Evolutionary conservation across 164 flowering plant species (phyloP), one percentile per base, ranked within the genome.

Genomic region (Vitis riparia): DNA sequence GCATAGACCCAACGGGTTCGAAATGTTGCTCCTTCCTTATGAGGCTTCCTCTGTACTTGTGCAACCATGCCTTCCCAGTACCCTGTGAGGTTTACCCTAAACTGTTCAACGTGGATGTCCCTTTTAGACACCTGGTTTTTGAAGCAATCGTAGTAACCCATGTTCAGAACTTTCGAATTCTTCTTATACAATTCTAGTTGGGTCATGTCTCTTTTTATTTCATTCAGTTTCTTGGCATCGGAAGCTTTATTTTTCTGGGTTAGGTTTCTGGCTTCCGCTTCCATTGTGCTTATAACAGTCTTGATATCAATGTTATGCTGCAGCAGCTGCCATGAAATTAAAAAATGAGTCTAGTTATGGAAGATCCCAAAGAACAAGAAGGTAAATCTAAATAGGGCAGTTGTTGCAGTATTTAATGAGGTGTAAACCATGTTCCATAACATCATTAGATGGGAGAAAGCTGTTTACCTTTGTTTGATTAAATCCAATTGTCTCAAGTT

Each of bases 81-180:
- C 6, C 16, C 49, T 11, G 63, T 71, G 30, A 87, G 84, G 2
- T 0, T 3, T 15, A 3, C 78, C 71, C 72, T 74, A 59, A 5
- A 66, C 70, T 17, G 55, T 3, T 13, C 53, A 10, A 71, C 76
- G 0, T 73, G 56, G 0, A 1, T 17, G 68, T 81, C 81, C n/a
- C 66, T 62, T 11, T 1, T 15, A 0, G 5, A 5, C 1, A 0
- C 5, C 13, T 2, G 4, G 17, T 50, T 69, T 67, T 80, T 84
- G 72, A 71, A 84, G 27, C 77, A 55, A 62, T 84, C 90, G 29
- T 87, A 87, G 75, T 85, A 87, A 17, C 87, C 87, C n/a, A 32
- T 63, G 2, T 55, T 57, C 14, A 49, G 15, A 17, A 8, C 59
- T 66, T 69, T 72, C 8, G 65, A 52, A 0, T 3, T 29, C 75